Evolutionary conservation across 164 flowering plant genomes (phyloP).

Genomic region (Euptelea pleiosperma): DNA sequence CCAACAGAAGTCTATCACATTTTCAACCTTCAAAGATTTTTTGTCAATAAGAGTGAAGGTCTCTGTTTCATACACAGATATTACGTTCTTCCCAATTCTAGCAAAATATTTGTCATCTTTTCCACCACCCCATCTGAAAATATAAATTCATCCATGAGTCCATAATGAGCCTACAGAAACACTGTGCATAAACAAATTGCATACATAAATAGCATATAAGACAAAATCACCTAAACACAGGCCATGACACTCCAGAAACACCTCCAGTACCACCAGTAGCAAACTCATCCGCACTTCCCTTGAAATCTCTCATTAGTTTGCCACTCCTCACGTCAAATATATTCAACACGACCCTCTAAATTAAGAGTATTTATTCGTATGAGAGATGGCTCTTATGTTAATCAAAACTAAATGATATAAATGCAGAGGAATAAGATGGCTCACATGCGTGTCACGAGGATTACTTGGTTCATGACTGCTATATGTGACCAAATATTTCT

Average conservation of each 20-base stretch:
- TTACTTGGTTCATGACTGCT: slow-evolving; percentile 99
- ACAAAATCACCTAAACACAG: slow-evolving; percentile 66
- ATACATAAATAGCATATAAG: not conserved
- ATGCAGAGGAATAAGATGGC: slow-evolving; percentile 8
- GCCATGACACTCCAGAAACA: slow-evolving; percentile 89
- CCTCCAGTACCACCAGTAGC: slow-evolving; percentile 83
- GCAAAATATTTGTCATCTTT: slow-evolving; percentile 92
- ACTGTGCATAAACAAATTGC: too few species aligned
- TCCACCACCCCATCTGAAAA: slow-evolving; percentile 91
- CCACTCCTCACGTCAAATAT: slow-evolving; percentile 94
- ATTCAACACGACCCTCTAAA: slow-evolving; percentile 75
- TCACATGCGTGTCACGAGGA: slow-evolving; percentile 93
- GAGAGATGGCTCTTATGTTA: slow-evolving; percentile 9
- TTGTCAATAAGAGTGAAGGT: slow-evolving; percentile 90
- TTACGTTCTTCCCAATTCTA: slow-evolving; percentile 74
- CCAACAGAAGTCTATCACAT: slow-evolving; percentile 90
- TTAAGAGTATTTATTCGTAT: slow-evolving; percentile 3
- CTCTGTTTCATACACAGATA: slow-evolving; percentile 95
- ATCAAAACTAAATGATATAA: not conserved
- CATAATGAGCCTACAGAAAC: not conserved
- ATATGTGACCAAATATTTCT: slow-evolving; percentile 84
- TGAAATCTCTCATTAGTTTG: slow-evolving; percentile 84
- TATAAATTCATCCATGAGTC: slow-evolving; percentile 1
- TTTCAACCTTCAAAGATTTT: slow-evolving; percentile 88
- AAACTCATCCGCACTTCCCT: slow-evolving; percentile 95